Evolutionary conservation across 768 basidiomycete species (phyloP).

Genomic region (Boletus bicolor): DNA sequence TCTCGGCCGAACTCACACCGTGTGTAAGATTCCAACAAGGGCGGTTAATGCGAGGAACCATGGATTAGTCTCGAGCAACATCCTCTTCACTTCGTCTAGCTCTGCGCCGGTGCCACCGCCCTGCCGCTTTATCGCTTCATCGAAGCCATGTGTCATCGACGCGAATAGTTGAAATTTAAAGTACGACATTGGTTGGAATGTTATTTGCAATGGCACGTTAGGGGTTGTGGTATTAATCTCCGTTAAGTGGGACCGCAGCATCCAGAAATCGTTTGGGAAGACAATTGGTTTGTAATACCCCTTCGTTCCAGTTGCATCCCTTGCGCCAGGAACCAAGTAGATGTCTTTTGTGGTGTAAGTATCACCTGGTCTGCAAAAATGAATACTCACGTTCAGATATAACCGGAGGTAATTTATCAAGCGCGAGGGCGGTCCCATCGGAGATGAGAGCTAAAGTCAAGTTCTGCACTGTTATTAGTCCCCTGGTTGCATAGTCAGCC

Average conservation of each 20-base stretch:
- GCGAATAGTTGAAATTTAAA: slow-evolving; percentile 87
- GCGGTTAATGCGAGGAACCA: slow-evolving; percentile 85
- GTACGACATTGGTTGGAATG: slow-evolving; percentile 81
- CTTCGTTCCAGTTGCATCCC: slow-evolving; percentile 62
- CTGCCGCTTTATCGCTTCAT: slow-evolving; percentile 79
- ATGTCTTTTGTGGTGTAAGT: slow-evolving; percentile 48
- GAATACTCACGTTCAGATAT: slow-evolving; percentile 56
- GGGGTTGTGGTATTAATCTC: slow-evolving; percentile 86
- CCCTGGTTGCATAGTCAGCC: neutral
- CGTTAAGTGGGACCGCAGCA: slow-evolving; percentile 72
- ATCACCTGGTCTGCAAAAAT: neutral
- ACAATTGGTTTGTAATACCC: slow-evolving; percentile 84
- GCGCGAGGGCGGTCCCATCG: slow-evolving; percentile 55
- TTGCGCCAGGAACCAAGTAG: slow-evolving; percentile 52
- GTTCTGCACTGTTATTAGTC: slow-evolving; percentile 49
- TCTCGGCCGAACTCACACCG: slow-evolving; percentile 54
- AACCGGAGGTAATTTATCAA: slow-evolving; percentile 54
- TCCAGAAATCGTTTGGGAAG: slow-evolving; percentile 96
- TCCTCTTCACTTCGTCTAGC: slow-evolving; percentile 93
- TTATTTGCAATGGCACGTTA: slow-evolving; percentile 73
- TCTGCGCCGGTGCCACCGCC: slow-evolving; percentile 62
- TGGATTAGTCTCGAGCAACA: slow-evolving; percentile 86
- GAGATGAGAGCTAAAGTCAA: slow-evolving; percentile 84
- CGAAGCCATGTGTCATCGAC: slow-evolving; percentile 81
- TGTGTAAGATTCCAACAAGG: slow-evolving; percentile 82